Base-by-base conservation (phyloP, 306 rosid species). In the Chamaecrista fasciculata region DNA sequence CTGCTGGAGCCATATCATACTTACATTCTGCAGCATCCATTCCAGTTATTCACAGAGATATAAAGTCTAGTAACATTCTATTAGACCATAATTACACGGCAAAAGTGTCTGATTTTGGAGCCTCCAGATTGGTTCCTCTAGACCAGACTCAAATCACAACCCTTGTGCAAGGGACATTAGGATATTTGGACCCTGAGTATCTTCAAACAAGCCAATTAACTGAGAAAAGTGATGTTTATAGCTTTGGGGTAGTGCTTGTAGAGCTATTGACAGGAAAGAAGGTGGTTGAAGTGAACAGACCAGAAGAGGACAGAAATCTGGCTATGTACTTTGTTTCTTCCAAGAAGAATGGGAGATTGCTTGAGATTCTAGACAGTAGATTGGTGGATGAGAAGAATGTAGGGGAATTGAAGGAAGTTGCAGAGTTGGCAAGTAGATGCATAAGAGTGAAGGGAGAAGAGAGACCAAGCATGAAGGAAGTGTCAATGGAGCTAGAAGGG, bases 391-490 rank as follows among this genome's bases (percentile, higher is more conserved):
- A 48, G 4, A 56, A 29, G 0, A 75, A 58, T 8, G 48, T 64
- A 23, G 47, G 62, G 46, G 74, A 75, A n/a, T 16, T 80, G 0
- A 70, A 29, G 50, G 80, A 75, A 70, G 74, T 42, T n/a, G 68
- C 77, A 1, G 21, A 55, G n/a, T 20, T 74, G 1, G 83, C 74
- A 4, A 55, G 5, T n/a, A 28, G n/a, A 23, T 79, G 83, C 12
- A 11, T 79, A 24, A 70, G 37, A 2, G 16, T 74, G 0, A 74
- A 26, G 18, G 83, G 83, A 60, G 77, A 74, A 29, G 77, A 79
- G n/a, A 66, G 83, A 2, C 83, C 83, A 0, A 26, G 19, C 24
- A 74, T 79, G 79, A 79, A 69, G 49, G 76, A 79, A 39, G 77
- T 74, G 1, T 57, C 73, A 6, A 79, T 29, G 55, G 83, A 69